Conservation (phyloP, 148 eudicot genomes). For the Rhododendron griersonianum region DNA sequence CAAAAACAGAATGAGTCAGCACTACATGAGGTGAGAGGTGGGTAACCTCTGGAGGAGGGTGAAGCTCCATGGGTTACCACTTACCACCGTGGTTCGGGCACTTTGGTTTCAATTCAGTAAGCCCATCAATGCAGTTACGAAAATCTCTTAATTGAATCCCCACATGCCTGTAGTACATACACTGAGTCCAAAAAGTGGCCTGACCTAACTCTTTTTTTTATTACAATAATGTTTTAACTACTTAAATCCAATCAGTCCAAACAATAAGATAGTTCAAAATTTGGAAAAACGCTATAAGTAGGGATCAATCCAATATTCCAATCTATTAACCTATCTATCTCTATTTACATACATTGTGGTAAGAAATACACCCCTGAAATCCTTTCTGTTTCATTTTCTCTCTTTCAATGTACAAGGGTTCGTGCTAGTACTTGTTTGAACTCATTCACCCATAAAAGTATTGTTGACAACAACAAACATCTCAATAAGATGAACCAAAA, state of each 20-base stretch:
- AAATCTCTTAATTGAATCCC: not conserved
- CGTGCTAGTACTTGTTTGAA: not conserved
- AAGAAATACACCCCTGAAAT: no score
- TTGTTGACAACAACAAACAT: not conserved
- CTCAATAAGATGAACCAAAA: not conserved
- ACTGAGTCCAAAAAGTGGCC: no score
- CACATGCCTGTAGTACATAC: not conserved
- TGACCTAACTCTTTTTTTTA: no score
- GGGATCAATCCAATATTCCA: no score
- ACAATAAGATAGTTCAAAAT: no score
- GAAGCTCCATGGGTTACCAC: not conserved
- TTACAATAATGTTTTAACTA: no score
- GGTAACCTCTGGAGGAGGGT: not conserved
- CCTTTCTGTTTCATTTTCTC: no score
- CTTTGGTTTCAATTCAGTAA: not conserved
- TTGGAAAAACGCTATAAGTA: no score
- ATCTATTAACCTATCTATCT: no score
- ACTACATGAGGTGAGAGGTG: not conserved
- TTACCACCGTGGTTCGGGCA: not conserved
- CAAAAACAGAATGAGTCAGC: not conserved
- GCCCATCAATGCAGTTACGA: not conserved
- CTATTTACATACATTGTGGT: no score
- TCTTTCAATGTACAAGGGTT: no score
- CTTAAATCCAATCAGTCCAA: no score
- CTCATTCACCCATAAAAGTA: not conserved